Percentiles rank a stretch among this genome's conserved stretches.
These are phyloP conservation scores for Ciborinia camelliae DNA, from an alignment of 2,329 filamentous ascomycete species.

Conservation along the genomic window DNA sequence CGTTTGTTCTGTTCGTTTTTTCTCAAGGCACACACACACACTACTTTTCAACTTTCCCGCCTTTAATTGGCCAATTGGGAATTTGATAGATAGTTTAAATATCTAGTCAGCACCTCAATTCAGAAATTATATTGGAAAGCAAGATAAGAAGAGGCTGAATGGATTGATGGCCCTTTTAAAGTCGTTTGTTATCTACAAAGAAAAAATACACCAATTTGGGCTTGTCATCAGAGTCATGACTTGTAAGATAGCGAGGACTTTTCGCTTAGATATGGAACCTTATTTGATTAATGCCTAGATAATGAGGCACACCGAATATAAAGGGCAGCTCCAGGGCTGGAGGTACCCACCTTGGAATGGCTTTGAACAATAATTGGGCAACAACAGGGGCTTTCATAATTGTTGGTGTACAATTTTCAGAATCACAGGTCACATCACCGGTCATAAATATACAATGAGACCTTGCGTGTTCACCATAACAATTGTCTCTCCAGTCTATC, in stretches of 20 bases:
- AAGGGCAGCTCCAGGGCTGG: background rate
- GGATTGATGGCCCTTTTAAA: background rate
- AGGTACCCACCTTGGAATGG: too few species aligned
- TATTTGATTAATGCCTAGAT: background rate
- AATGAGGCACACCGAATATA: background rate
- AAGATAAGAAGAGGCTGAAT: background rate
- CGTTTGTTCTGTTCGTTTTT: constrained; percentile 15
- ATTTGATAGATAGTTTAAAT: background rate
- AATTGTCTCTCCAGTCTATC: constrained; percentile 5
- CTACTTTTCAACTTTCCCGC: background rate
- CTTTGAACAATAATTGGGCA: too few species aligned
- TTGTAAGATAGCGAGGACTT: constrained; percentile 15
- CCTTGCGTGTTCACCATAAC: background rate
- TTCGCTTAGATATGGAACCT: constrained; percentile 11
- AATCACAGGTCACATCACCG: background rate
- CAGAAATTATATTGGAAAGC: background rate
- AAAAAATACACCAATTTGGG: constrained; percentile 9
- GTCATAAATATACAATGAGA: background rate
- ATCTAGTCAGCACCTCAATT: background rate
- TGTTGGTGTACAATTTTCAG: background rate
- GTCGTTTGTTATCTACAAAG: constrained; percentile 13
- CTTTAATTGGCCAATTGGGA: background rate
- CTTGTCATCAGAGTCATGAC: constrained; percentile 12
- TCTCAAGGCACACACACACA: background rate
- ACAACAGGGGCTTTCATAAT: background rate